Evolutionary conservation across 371 early-diverging fungal species (phyloP).

Genomic region (Rhizomucor pusillus): DNA sequence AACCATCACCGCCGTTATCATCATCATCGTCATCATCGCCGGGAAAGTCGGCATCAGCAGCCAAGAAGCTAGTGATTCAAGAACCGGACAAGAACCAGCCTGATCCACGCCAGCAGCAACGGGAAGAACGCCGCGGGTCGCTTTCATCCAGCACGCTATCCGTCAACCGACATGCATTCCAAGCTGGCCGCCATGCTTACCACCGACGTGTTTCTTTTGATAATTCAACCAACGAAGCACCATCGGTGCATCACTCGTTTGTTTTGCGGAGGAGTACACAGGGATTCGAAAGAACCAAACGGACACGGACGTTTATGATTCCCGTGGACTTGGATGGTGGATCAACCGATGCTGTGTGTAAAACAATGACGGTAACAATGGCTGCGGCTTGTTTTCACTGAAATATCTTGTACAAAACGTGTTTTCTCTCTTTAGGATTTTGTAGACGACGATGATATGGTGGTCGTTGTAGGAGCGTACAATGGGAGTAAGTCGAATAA

Average conservation of each 20-base stretch:
- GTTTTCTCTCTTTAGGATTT: conserved; percentile 4
- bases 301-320: conserved; percentile 23
- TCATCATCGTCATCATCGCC: no score
- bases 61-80: no score
- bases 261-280: conserved; percentile 17
- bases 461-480: conserved; percentile 7
- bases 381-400: no score
- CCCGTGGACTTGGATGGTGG: conserved; percentile 21
- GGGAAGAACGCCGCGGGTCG: no score
- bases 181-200: conserved; percentile 19
- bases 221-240: conserved; percentile 11
- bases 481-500: background rate
- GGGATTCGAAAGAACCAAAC: conserved; percentile 14
- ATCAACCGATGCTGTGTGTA: conserved; percentile 12
- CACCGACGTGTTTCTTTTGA: conserved; percentile 29
- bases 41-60: no score
- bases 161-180: no score
- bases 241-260: conserved; percentile 12
- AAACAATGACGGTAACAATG: conserved; percentile 19
- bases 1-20: no score
- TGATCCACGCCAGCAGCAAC: conserved; percentile 15
- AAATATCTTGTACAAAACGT: no score
- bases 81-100: no score
- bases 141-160: no score
- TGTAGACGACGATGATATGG: conserved; percentile 11